Evolutionary conservation across 2,329 filamentous ascomycete species (phyloP).

Genomic region (Alternaria hordeiaustralica): DNA sequence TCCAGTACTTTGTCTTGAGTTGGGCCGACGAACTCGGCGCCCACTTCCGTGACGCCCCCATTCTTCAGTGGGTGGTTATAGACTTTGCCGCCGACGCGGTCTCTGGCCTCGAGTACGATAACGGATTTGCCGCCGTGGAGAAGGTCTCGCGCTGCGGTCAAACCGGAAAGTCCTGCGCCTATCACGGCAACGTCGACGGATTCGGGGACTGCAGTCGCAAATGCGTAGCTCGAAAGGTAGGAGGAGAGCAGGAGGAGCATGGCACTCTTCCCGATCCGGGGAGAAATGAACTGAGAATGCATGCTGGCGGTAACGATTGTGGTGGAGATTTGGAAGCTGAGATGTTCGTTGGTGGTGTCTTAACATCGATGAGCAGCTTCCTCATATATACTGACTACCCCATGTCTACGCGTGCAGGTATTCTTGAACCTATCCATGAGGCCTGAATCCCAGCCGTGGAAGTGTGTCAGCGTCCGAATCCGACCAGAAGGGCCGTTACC

Average conservation of each 20-base stretch:
- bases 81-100: conserved; percentile 62
- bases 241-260: background rate
- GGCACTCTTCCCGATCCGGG: background rate
- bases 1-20: conserved; percentile 27
- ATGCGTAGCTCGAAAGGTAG: background rate
- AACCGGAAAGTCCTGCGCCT: conserved; percentile 53
- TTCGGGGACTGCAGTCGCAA: conserved; percentile 2
- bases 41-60: conserved; percentile 29
- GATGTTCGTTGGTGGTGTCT: background rate
- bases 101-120: conserved; percentile 58
- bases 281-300: background rate
- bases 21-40: conserved; percentile 31
- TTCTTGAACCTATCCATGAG: background rate
- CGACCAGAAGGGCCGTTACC: background rate
- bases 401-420: background rate
- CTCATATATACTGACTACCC: background rate
- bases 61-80: conserved; percentile 34
- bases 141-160: conserved; percentile 43
- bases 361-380: background rate
- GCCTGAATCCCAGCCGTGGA: background rate
- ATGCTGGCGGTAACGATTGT: background rate
- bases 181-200: conserved; percentile 46
- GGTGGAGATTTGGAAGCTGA: background rate
- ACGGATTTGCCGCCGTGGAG: conserved; percentile 48
- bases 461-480: background rate